Conservation (phyloP, 2,329 filamentous ascomycete species). For the Berkeleyomyces basicola region DNA sequence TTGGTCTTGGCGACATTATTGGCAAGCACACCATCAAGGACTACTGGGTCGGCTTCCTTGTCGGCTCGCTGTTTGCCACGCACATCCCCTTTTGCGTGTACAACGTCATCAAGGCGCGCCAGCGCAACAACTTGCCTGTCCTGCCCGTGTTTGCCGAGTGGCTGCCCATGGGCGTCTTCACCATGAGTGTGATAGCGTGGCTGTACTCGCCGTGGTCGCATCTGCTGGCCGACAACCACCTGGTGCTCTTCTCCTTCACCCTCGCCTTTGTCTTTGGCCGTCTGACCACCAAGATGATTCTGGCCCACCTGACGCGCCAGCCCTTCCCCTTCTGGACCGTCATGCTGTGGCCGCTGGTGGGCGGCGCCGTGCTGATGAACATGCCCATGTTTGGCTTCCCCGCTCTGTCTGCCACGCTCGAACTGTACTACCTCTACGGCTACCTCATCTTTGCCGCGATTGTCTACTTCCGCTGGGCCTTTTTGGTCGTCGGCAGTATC, state of each 20-base stretch:
- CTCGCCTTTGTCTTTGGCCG: slow-evolving; percentile 96
- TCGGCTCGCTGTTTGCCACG: slow-evolving; percentile 45
- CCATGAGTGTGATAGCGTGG: slow-evolving; percentile 61
- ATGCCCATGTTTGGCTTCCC: slow-evolving; percentile 60
- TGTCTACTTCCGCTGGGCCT: slow-evolving; percentile 90
- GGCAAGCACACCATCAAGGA: slow-evolving; percentile 65
- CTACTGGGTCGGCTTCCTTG: slow-evolving; percentile 64
- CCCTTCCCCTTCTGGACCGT: slow-evolving; percentile 95
- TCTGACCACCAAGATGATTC: slow-evolving; percentile 98
- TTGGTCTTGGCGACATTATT: slow-evolving; percentile 40
- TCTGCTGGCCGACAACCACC: slow-evolving; percentile 65
- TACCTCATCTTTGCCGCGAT: slow-evolving; percentile 72
- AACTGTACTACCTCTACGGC: slow-evolving; percentile 65
- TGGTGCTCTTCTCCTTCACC: slow-evolving; percentile 81
- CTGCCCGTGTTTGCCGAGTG: slow-evolving; percentile 81
- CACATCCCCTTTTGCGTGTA: slow-evolving; percentile 82
- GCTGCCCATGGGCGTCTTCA: slow-evolving; percentile 78
- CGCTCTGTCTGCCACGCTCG: slow-evolving; percentile 45
- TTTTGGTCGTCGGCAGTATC: slow-evolving; percentile 77
- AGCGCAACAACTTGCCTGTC: slow-evolving; percentile 53
- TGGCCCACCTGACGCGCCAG: slow-evolving; percentile 83
- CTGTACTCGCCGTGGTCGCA: slow-evolving; percentile 77
- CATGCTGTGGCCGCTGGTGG: slow-evolving; percentile 72
- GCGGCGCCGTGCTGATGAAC: slow-evolving; percentile 70
- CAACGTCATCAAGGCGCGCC: slow-evolving; percentile 68